A percentile compares a stretch with the other conserved stretches of the same genome.
These are phyloP conservation scores for Panaeolus papilionaceus DNA, from an alignment of 768 basidiomycete species.

Conservation along the genomic window DNA sequence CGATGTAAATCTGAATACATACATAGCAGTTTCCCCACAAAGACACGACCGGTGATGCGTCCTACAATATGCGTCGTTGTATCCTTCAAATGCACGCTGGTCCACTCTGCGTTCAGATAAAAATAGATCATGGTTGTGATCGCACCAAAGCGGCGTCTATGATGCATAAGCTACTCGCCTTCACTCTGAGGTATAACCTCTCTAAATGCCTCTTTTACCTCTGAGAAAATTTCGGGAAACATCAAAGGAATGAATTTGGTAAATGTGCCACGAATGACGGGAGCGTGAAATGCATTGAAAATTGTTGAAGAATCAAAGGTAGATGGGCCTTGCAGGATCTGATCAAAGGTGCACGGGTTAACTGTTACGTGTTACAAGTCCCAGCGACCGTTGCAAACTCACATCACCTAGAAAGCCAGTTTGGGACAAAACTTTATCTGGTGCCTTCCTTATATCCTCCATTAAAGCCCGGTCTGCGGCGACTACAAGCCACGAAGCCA, in stretches of 20 bases:
- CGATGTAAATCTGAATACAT: slow-evolving; percentile 17
- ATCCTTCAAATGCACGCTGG: slow-evolving; percentile 32
- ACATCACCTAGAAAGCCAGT: slow-evolving; percentile 36
- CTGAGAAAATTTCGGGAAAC: neutral
- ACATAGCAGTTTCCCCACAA: slow-evolving; percentile 59
- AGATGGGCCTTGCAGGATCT: slow-evolving; percentile 40
- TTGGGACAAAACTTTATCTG: slow-evolving; percentile 38
- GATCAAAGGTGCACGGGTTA: neutral
- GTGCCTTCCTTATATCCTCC: slow-evolving; percentile 40
- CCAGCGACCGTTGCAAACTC: neutral
- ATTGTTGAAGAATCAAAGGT: slow-evolving; percentile 37
- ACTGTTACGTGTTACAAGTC: neutral
- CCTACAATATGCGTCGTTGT: slow-evolving; percentile 41
- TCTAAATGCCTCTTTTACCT: neutral
- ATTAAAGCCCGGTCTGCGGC: slow-evolving; percentile 33
- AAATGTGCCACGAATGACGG: neutral
- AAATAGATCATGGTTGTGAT: neutral
- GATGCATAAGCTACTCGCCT: neutral
- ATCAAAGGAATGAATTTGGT: neutral
- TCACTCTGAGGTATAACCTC: neutral
- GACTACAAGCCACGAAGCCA: slow-evolving; percentile 39
- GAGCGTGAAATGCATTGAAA: slow-evolving; percentile 16
- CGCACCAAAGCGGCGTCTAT: too few species aligned
- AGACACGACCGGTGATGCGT: slow-evolving; percentile 48
- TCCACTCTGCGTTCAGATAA: slow-evolving; percentile 44